phyloP scores from a whole-genome alignment of 2,329 filamentous ascomycete species.

The Fusarium buharicum region DNA sequence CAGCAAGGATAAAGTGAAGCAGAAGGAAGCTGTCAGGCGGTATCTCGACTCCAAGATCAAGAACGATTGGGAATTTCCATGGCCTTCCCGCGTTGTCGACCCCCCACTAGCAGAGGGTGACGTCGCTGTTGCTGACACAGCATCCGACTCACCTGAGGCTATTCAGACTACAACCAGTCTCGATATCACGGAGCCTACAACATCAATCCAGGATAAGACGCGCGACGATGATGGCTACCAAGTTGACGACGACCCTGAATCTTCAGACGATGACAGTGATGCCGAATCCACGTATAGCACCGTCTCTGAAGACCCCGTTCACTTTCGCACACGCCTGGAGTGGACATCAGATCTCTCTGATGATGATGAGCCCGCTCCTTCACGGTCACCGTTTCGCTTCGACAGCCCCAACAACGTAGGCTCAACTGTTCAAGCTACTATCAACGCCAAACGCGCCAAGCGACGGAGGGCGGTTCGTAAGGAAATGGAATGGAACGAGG shows the following conservation, averaged over 20 bases:
- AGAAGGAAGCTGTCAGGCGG: slow-evolving; percentile 70
- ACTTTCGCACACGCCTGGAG: slow-evolving; percentile 63
- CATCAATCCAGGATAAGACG: slow-evolving; percentile 47
- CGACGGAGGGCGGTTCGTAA: slow-evolving; percentile 68
- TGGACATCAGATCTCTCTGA: slow-evolving; percentile 69
- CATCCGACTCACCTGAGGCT: slow-evolving; percentile 15
- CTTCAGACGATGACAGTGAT: slow-evolving; percentile 46
- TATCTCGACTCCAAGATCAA: slow-evolving; percentile 65
- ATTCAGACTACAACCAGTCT: slow-evolving; percentile 12
- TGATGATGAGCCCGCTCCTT: slow-evolving; percentile 53
- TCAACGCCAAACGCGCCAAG: slow-evolving; percentile 63
- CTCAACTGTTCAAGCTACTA: slow-evolving; percentile 53
- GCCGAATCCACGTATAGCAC: slow-evolving; percentile 65
- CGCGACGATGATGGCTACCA: slow-evolving; percentile 51
- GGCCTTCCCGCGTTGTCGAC: slow-evolving; percentile 55
- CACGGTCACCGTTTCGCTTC: slow-evolving; percentile 62
- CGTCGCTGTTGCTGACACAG: slow-evolving; percentile 9
- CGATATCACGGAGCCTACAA: slow-evolving; percentile 21
- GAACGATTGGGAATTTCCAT: slow-evolving; percentile 69
- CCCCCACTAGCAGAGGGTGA: slow-evolving; percentile 15
- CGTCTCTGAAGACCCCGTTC: slow-evolving; percentile 64
- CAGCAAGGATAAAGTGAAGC: slow-evolving; percentile 69
- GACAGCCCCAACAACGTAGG: slow-evolving; percentile 62
- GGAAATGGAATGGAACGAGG: slow-evolving; percentile 81
- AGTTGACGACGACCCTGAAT: slow-evolving; percentile 56